Evolutionary conservation across 2,329 filamentous ascomycete genomes (phyloP), one percentile per base, ranked within the genome.

Genomic region (Shiraia sp.): DNA sequence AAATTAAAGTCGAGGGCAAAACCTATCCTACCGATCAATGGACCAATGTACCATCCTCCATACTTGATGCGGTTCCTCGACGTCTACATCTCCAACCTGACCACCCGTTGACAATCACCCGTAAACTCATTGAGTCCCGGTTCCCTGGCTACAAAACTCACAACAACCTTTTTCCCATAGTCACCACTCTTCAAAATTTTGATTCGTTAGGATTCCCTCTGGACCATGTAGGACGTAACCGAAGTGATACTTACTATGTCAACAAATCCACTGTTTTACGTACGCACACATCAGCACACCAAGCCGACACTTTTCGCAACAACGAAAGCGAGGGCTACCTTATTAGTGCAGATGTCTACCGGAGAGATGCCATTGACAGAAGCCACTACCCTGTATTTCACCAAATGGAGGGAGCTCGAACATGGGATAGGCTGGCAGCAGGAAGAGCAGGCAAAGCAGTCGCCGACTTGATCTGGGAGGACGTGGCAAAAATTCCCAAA

Each of bases 351-450:
- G 93, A 99, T 68, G 93, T 99, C 13, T 99, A 97, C 70, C 83
- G 93, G 30, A 81, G 93, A 52, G 93, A 99, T 79, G 91, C 92
- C 42, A 87, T 99, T 61, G 93, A 99, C 71, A 83, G 88, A 42
- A 93, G 86, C 57, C 93, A 99, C 72, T 97, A 97, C 71, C 93
- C 93, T 0, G 83, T 95, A 44, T 99, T 99, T 71, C 93, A 99
- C 72, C 93, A 99, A 73, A 97, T 97, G 91, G 93, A 99, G 69
- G 92, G 90, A 10, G 92, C 92, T 7, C 80, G 87, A 56, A 86
- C 90, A 39, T 99, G 93, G 92, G 87, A 93, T 63, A 81, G 89
- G 8, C 76, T 66, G 19, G 79, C 74, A 65, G 80, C 80, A 31
- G 77, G 74, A 40, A 75, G 58, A 10, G 51, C 58, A 27, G 61